Base-by-base conservation (phyloP, 768 basidiomycete species). In the Pleurotus giganteus region DNA sequence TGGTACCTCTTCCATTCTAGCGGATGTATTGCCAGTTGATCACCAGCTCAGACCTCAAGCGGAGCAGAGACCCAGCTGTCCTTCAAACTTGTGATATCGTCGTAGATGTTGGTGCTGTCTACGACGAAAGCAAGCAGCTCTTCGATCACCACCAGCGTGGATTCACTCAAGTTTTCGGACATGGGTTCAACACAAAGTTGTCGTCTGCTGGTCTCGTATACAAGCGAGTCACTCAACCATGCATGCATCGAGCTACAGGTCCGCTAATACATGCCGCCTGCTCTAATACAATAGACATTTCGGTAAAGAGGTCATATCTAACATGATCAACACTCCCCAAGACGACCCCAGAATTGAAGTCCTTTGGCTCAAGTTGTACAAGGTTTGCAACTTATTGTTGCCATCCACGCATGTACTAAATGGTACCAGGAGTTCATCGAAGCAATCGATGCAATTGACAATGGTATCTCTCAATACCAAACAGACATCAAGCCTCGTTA, bases 71-170 rank as follows among this genome's bases (percentile, higher is more conserved):
- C 65, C 85, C 87, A 3, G 77, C 74, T 9, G 61, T 85, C 13
- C 79, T 95, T 29, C 85, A 85, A 57, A 77, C 83, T 4, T 94
- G 95, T 68, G 88, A 94, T 67, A 94, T 99, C 64, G 91, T 99
- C 27, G 93, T 98, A 21, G 96, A 99, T 65, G 94, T 99, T 47
- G 95, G 97, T 8, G 94, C 90, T 4, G 80, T 90, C 21, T 99
- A 98, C 68, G 92, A 96, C 53, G 83, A 86, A 64, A 73, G 73
- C 57, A 83, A 77, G 53, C 82, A 87, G 51, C 80, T 88, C 34
- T 99, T 93, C 68, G 96, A 99, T 69, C 96, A 99, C 66, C 96
- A 99, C 66, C 96, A 99, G 65, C 84, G 95, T 37, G 94, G 89
- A 0, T 99, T 99, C 69, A 77, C 75, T 4, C 90, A 96, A 66